Percentiles rank a stretch among this genome's conserved stretches.
phyloP scores from a whole-genome alignment of 805 yeast species.

The Cyberlindnera meyerae region DNA sequence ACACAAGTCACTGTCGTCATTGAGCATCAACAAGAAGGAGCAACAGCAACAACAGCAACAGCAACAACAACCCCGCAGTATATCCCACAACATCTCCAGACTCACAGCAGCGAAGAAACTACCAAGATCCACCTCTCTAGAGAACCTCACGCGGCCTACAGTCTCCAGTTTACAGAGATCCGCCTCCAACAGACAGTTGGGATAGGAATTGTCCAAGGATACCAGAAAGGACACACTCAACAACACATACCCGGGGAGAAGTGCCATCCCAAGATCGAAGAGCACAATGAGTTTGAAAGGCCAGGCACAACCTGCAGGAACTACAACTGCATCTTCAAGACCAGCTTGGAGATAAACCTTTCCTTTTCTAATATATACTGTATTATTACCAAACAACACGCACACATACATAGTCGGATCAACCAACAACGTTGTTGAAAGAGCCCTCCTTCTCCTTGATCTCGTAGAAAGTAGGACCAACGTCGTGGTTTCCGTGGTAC shows the following conservation, averaged over 20 bases:
- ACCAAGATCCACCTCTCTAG: conserved; percentile 19
- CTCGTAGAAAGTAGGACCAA: conserved; percentile 88
- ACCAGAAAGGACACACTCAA: conserved; percentile 6
- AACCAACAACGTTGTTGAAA: conserved; percentile 65
- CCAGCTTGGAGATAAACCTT: conserved; percentile 17
- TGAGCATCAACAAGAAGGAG: conserved; percentile 3
- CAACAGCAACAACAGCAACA: too few species aligned
- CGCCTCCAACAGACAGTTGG: conserved; percentile 13
- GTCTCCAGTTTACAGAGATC: conserved; percentile 21
- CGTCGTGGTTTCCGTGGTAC: conserved; percentile 92
- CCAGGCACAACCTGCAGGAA: too few species aligned
- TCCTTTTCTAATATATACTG: too few species aligned
- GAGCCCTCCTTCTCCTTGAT: conserved; percentile 83
- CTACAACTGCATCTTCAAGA: too few species aligned
- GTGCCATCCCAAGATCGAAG: conserved; percentile 7
- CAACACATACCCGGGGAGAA: neutral
- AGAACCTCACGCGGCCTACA: conserved; percentile 20
- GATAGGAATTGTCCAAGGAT: conserved; percentile 4
- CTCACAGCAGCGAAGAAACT: conserved; percentile 13
- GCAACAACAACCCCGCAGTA: too few species aligned
- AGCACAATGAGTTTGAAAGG: conserved; percentile 9
- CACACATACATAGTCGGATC: too few species aligned
- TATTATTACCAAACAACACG: too few species aligned
- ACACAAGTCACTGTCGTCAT: conserved; percentile 8
- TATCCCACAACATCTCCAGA: conserved; percentile 11